phyloP scores from a whole-genome alignment of 23 red algal species.

The Agarophyton chilense region DNA sequence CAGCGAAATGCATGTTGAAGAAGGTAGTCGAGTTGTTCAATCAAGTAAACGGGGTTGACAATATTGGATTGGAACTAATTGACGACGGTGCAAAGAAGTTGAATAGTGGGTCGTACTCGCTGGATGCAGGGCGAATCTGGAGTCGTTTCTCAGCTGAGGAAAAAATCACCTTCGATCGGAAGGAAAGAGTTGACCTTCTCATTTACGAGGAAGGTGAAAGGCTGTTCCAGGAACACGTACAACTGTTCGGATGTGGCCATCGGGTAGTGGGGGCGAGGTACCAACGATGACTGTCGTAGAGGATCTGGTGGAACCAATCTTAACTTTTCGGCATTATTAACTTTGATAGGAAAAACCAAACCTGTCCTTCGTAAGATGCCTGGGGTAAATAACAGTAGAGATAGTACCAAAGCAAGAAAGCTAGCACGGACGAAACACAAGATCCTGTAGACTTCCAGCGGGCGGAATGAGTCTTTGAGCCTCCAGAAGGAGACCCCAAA shows the following conservation, averaged over 20 bases:
- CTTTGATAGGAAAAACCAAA: too few species aligned
- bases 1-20: conserved; percentile 46
- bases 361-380: neutral
- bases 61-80: conserved; percentile 17
- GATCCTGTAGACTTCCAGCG: too few species aligned
- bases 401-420: neutral
- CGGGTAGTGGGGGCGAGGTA: neutral
- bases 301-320: neutral
- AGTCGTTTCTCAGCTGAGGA: conserved; percentile 28
- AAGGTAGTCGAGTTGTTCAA: conserved; percentile 36
- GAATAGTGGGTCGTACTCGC: conserved; percentile 51
- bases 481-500: too few species aligned
- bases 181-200: conserved; percentile 59
- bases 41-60: conserved; percentile 47
- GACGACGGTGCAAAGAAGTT: conserved; percentile 21
- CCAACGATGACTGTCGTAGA: neutral
- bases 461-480: too few species aligned
- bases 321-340: neutral
- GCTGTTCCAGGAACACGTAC: conserved; percentile 46
- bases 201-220: conserved; percentile 52
- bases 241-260: conserved; percentile 38
- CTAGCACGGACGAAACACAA: neutral
- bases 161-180: conserved; percentile 23
- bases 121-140: conserved; percentile 47
- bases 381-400: neutral